These are phyloP conservation scores for Pseudonitzschia pungens DNA, from an alignment of 108 stramenopile species.

Conservation along the genomic window DNA sequence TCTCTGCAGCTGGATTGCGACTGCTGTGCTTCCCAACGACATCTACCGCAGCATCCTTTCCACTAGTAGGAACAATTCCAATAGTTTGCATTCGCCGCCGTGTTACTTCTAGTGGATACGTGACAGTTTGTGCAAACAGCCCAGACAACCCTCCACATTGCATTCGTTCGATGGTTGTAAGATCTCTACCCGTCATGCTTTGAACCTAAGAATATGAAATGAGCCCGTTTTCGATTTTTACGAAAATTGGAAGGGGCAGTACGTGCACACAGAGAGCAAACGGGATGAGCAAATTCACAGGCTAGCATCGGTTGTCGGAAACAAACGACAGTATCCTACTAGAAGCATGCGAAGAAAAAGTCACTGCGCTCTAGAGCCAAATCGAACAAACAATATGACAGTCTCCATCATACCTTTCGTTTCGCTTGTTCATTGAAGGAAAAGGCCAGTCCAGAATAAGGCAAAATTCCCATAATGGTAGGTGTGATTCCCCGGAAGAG, in stretches of 20 bases:
- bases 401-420: slow-evolving; percentile 51
- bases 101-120: slow-evolving; percentile 95
- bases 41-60: slow-evolving; percentile 70
- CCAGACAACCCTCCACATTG: slow-evolving; percentile 90
- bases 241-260: background rate
- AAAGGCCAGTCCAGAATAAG: slow-evolving; percentile 95
- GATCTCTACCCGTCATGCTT: slow-evolving; percentile 64
- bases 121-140: slow-evolving; percentile 84
- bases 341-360: background rate
- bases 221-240: background rate
- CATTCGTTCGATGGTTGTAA: slow-evolving; percentile 83
- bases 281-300: background rate
- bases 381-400: background rate
- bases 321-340: background rate
- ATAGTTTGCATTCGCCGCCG: slow-evolving; percentile 96
- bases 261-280: too few species aligned
- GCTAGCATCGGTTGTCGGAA: background rate
- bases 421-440: slow-evolving; percentile 93
- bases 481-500: slow-evolving; percentile 90
- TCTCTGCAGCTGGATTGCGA: slow-evolving; percentile 20
- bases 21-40: slow-evolving; percentile 36
- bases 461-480: slow-evolving; percentile 92
- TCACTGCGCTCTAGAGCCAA: background rate
- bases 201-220: slow-evolving; percentile 42
- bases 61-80: slow-evolving; percentile 72